phyloP scores from a whole-genome alignment of 352 stramenopile species.

The Pythium utonaiense region DNA sequence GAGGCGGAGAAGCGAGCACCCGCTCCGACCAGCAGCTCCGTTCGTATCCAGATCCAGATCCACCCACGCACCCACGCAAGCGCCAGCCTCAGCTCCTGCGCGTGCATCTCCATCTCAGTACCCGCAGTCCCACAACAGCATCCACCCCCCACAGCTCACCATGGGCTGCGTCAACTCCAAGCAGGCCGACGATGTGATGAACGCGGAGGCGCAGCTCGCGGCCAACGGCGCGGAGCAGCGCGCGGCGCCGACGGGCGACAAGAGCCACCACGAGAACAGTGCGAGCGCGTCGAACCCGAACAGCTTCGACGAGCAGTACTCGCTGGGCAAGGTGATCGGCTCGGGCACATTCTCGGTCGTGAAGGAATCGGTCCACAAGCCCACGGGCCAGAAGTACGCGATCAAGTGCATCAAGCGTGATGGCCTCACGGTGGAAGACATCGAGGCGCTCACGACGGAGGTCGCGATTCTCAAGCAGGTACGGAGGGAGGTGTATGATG shows the following conservation, averaged over 20 bases:
- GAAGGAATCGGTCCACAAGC: slow-evolving; percentile 78
- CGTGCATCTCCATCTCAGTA: too few species aligned
- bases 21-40: background rate
- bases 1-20: background rate
- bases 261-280: slow-evolving; percentile 4
- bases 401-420: slow-evolving; percentile 93
- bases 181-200: slow-evolving; percentile 51
- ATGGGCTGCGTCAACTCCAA: slow-evolving; percentile 83
- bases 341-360: slow-evolving; percentile 90
- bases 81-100: too few species aligned
- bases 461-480: slow-evolving; percentile 85
- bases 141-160: slow-evolving; percentile 21
- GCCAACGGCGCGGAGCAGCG: slow-evolving; percentile 33
- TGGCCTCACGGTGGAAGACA: slow-evolving; percentile 78
- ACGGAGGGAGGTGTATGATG: background rate
- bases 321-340: slow-evolving; percentile 84
- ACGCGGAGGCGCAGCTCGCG: slow-evolving; percentile 33
- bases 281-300: slow-evolving; percentile 42
- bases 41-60: too few species aligned
- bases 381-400: slow-evolving; percentile 79
- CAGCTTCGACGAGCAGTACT: slow-evolving; percentile 84
- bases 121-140: background rate
- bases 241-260: slow-evolving; percentile 11
- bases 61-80: too few species aligned
- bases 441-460: slow-evolving; percentile 85